Evolutionary conservation across 306 rosid species (phyloP).

Genomic region (Quercus suber): DNA sequence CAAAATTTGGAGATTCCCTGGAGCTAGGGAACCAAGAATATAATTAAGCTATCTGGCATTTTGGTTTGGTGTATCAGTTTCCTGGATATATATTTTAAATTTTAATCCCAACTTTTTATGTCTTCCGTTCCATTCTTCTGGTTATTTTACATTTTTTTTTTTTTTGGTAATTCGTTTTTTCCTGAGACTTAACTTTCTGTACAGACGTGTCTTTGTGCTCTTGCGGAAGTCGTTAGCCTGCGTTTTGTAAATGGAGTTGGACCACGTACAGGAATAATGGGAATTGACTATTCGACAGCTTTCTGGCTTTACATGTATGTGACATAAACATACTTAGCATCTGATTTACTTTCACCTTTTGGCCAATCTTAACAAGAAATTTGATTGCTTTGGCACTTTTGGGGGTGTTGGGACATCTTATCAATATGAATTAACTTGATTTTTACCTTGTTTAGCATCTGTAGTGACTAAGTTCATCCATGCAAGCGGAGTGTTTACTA

Average conservation of each 20-base stretch:
- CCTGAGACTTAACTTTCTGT: constrained; percentile 13
- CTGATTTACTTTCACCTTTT: background rate
- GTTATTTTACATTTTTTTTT: background rate
- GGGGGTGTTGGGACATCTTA: background rate
- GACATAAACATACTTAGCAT: background rate
- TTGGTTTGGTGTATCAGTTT: background rate
- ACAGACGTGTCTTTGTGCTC: constrained; percentile 75
- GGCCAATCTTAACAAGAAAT: background rate
- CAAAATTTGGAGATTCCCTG: background rate
- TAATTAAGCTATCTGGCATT: background rate
- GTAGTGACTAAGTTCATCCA: background rate
- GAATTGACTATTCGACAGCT: constrained; percentile 72
- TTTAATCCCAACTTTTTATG: background rate
- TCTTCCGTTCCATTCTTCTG: background rate
- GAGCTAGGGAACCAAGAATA: background rate
- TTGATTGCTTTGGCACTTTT: background rate
- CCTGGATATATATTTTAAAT: background rate
- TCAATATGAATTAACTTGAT: background rate
- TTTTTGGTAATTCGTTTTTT: constrained; percentile 1
- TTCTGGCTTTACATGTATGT: constrained; percentile 79
- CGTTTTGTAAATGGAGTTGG: constrained; percentile 67
- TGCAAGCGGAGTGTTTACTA: background rate
- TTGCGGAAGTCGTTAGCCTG: constrained; percentile 72
- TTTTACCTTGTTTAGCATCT: background rate
- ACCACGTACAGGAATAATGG: constrained; percentile 74